Evolutionary conservation across 1,139 yeast species (phyloP).

Genomic region (Kodamaea suecica): DNA sequence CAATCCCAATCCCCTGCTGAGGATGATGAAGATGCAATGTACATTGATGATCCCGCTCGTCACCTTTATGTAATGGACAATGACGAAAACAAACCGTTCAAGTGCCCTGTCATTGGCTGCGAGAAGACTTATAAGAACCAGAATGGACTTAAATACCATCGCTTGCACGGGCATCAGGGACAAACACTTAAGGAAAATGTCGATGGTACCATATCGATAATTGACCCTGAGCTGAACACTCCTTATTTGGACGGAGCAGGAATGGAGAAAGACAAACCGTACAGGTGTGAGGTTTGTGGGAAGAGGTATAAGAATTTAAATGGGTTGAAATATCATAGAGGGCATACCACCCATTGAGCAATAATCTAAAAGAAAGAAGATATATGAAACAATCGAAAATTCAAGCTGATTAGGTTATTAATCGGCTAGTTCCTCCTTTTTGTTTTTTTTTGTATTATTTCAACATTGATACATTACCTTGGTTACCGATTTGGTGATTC

Average conservation of each 20-base stretch:
- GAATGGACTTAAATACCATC: conserved; percentile 93
- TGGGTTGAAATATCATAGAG: conserved; percentile 95
- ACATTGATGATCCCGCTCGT: conserved; percentile 90
- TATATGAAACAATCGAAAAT: no score
- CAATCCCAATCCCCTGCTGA: conserved; percentile 29
- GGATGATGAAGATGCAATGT: conserved; percentile 50
- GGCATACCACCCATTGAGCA: conserved; percentile 89
- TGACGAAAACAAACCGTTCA: conserved; percentile 91
- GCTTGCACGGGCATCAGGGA: conserved; percentile 95
- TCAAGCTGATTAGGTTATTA: no score
- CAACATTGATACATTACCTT: no score
- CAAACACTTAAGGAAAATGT: conserved; percentile 88
- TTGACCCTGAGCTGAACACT: conserved; percentile 88
- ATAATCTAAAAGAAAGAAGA: no score
- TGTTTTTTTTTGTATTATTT: no score
- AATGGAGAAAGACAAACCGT: conserved; percentile 96
- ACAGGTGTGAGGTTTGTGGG: conserved; percentile 97
- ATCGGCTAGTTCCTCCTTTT: no score
- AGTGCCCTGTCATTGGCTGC: conserved; percentile 97
- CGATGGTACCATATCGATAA: conserved; percentile 88
- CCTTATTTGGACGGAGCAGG: conserved; percentile 92
- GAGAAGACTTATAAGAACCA: conserved; percentile 97
- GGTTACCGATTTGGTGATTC: no score
- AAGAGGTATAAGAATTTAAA: conserved; percentile 93
- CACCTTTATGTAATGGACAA: conserved; percentile 89